phyloP scores from a whole-genome alignment of 2,329 filamentous ascomycete genomes.

The Arthrinium phaeospermum region DNA sequence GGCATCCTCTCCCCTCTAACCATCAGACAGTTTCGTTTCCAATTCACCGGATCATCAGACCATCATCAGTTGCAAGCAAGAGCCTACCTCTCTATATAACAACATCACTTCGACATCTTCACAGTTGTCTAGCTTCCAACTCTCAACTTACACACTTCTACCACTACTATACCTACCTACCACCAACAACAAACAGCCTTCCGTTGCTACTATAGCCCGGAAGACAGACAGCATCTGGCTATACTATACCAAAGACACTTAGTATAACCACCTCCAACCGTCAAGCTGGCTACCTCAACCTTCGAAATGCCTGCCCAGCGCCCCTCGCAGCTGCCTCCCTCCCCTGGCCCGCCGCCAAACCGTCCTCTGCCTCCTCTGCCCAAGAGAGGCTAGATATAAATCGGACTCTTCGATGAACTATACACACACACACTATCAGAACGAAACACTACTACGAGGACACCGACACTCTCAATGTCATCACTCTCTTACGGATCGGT shows the following conservation, averaged over 20 bases:
- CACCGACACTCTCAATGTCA: neutral
- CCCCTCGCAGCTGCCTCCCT: conserved; percentile 70
- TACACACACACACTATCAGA: neutral
- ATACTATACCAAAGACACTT: conserved; percentile 27
- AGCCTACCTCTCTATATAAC: conserved; percentile 26
- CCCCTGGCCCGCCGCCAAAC: conserved; percentile 69
- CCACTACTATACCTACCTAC: conserved; percentile 22
- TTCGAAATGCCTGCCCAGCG: conserved; percentile 61
- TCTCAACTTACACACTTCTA: conserved; percentile 13
- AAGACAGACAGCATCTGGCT: conserved; percentile 26
- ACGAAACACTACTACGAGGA: conserved; percentile 17
- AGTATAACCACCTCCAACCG: conserved; percentile 22
- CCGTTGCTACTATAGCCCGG: conserved; percentile 6
- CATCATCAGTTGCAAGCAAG: conserved; percentile 21
- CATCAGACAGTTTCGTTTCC: conserved; percentile 23
- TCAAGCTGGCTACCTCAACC: conserved; percentile 14
- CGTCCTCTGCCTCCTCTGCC: conserved; percentile 69
- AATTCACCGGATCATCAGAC: conserved; percentile 29
- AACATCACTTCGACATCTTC: conserved; percentile 27
- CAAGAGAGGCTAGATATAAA: conserved; percentile 57
- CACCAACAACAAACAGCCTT: conserved; percentile 1
- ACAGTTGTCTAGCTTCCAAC: conserved; percentile 14
- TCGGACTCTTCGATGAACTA: neutral
- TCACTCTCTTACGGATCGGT: neutral
- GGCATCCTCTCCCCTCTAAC: conserved; percentile 34